Conservation (phyloP, 2,329 filamentous ascomycete genomes). For the Nannizzia gypsea region DNA sequence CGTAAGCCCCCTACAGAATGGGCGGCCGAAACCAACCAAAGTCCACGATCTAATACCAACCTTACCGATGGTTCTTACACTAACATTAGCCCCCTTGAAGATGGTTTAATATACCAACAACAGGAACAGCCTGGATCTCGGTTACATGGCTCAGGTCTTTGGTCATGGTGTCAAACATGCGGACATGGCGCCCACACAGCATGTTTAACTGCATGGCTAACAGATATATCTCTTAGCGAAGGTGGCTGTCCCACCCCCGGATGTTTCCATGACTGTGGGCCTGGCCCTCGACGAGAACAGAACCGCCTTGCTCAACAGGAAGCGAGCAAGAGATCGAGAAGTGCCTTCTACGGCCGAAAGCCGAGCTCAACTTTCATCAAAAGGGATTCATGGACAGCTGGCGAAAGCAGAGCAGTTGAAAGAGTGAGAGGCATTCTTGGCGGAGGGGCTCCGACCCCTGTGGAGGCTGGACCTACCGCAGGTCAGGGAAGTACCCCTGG, state of each 20-base stretch:
- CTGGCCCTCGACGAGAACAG: conserved; percentile 35
- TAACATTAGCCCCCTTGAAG: neutral
- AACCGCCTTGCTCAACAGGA: conserved; percentile 25
- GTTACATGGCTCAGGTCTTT: conserved; percentile 32
- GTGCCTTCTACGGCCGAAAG: conserved; percentile 24
- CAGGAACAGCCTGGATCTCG: conserved; percentile 14
- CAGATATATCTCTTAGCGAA: conserved; percentile 36
- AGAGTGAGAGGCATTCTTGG: conserved; percentile 35
- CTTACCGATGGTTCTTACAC: neutral
- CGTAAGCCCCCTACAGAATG: conserved; percentile 32
- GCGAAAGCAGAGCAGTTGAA: conserved; percentile 37
- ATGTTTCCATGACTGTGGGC: conserved; percentile 49
- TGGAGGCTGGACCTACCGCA: conserved; percentile 9
- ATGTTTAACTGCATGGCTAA: conserved; percentile 47
- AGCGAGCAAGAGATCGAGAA: conserved; percentile 23
- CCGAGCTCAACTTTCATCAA: conserved; percentile 29
- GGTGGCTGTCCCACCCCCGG: conserved; percentile 48
- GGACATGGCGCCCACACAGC: conserved; percentile 49
- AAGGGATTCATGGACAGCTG: conserved; percentile 34
- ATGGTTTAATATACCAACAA: neutral
- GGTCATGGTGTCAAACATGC: conserved; percentile 49
- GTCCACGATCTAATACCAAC: neutral
- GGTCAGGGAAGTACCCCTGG: conserved; percentile 10
- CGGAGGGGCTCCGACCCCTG: conserved; percentile 15
- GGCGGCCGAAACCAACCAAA: conserved; percentile 20